Percentiles rank a stretch among this genome's conserved stretches.
These are phyloP conservation scores for Musa schizocarpa DNA, from an alignment of 176 grass and related monocot species.

Conservation along the genomic window DNA sequence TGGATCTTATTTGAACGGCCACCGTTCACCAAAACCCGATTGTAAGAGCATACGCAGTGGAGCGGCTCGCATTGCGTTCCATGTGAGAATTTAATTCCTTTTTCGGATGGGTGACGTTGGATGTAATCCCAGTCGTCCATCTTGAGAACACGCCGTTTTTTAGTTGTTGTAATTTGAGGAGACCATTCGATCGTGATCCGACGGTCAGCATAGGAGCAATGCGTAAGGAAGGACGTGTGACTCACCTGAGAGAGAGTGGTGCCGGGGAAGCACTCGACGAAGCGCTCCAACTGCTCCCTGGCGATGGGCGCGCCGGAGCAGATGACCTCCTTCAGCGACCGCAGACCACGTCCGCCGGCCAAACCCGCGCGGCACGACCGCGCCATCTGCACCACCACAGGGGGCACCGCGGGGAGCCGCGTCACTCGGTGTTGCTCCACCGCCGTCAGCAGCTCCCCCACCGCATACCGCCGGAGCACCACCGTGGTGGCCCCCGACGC, in stretches of 20 bases:
- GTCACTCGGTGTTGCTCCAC: conserved; percentile 29
- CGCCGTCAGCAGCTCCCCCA: conserved; percentile 18
- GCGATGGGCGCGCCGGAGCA: conserved; percentile 33
- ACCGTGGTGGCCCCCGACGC: conserved; percentile 24
- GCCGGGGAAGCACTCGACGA: conserved; percentile 20
- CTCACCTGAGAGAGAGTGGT: conserved; percentile 30
- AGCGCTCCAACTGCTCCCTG: conserved; percentile 32
- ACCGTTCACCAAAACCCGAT: too few species aligned
- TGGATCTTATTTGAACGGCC: too few species aligned
- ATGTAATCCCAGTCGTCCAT: too few species aligned
- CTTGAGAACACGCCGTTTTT: too few species aligned
- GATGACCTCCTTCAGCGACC: conserved; percentile 30
- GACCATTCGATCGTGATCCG: conserved; percentile 12
- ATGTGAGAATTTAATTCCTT: too few species aligned
- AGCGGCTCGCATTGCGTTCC: too few species aligned
- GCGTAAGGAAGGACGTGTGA: too few species aligned
- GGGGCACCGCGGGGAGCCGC: conserved; percentile 29
- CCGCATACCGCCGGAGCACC: conserved; percentile 19
- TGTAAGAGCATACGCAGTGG: too few species aligned
- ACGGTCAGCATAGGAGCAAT: background rate
- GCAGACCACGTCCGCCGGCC: background rate
- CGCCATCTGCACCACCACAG: conserved; percentile 39
- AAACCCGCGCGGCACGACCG: background rate
- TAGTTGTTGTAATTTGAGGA: too few species aligned
- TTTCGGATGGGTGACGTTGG: too few species aligned